These are phyloP conservation scores for Colletotrichum incanum DNA, from an alignment of 2,329 filamentous ascomycete genomes.

Conservation along the genomic window DNA sequence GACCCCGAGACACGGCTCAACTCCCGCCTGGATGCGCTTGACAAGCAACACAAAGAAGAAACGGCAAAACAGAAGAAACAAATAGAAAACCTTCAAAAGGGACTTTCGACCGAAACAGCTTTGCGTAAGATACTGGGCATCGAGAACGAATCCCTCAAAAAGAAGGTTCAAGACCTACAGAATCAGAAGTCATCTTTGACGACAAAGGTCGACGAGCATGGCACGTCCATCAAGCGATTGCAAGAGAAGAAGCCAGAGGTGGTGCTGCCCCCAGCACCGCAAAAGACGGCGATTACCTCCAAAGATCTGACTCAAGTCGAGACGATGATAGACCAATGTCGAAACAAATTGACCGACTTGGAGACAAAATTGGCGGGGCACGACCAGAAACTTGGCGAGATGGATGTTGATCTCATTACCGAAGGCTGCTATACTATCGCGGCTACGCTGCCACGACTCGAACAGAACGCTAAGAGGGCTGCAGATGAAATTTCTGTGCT, in stretches of 20 bases:
- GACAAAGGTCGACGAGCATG: constrained; percentile 15
- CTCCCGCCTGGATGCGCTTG: constrained; percentile 31
- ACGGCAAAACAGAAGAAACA: constrained; percentile 41
- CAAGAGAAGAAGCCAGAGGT: neutral
- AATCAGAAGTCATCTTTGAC: constrained; percentile 4
- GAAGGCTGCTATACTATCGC: constrained; percentile 19
- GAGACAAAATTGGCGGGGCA: constrained; percentile 12
- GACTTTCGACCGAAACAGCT: constrained; percentile 5
- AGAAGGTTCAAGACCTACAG: constrained; percentile 21
- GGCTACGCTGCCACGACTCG: constrained; percentile 26
- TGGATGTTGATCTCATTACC: constrained; percentile 32
- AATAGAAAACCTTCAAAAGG: constrained; percentile 22
- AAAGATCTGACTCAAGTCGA: constrained; percentile 9
- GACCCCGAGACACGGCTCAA: constrained; percentile 6
- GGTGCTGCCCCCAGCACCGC: neutral
- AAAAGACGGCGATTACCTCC: neutral
- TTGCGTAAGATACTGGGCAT: constrained; percentile 21
- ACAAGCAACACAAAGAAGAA: constrained; percentile 29
- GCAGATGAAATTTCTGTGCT: constrained; percentile 1
- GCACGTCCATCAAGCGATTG: constrained; percentile 8
- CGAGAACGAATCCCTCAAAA: constrained; percentile 32
- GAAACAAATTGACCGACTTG: neutral
- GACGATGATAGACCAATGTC: neutral
- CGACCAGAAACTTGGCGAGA: constrained; percentile 30
- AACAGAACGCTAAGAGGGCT: constrained; percentile 15